Conservation (phyloP, 2,329 filamentous ascomycete species). For the Diplodia corticola region DNA sequence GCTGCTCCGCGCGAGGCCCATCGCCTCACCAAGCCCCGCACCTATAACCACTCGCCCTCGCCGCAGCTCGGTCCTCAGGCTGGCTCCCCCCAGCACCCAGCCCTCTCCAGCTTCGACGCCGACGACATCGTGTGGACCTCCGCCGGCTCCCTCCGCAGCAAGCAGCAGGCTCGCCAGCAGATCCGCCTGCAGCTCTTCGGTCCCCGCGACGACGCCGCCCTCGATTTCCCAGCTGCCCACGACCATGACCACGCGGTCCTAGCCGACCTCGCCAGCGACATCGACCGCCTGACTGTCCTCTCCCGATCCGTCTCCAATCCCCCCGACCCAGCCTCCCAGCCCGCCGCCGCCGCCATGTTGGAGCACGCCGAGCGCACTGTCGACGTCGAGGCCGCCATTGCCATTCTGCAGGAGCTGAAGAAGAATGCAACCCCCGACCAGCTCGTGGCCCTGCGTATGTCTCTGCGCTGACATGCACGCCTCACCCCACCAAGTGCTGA, state of each 20-base stretch:
- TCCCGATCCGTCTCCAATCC: constrained; percentile 31
- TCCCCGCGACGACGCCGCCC: constrained; percentile 1
- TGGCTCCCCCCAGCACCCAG: background rate
- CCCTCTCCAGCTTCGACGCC: background rate
- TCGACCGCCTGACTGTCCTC: constrained; percentile 30
- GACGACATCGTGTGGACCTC: constrained; percentile 20
- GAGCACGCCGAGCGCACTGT: constrained; percentile 35
- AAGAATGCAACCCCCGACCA: constrained; percentile 51
- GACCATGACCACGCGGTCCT: constrained; percentile 25
- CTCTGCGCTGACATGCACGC: background rate
- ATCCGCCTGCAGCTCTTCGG: constrained; percentile 31
- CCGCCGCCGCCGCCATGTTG: constrained; percentile 30
- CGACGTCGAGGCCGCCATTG: constrained; percentile 48
- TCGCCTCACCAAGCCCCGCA: constrained; percentile 14
- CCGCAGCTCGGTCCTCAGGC: background rate
- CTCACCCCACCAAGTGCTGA: background rate
- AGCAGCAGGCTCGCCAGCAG: constrained; percentile 31
- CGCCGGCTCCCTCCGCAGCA: constrained; percentile 26
- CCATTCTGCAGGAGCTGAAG: constrained; percentile 49
- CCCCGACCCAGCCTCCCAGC: constrained; percentile 32
- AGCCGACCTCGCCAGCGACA: constrained; percentile 28
- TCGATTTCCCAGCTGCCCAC: constrained; percentile 26
- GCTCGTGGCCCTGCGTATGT: constrained; percentile 46
- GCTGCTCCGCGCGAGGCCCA: background rate
- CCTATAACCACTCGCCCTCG: constrained; percentile 12